These are phyloP conservation scores for Chloris gayana DNA, from an alignment of 176 grass and related monocot species.

Conservation along the genomic window DNA sequence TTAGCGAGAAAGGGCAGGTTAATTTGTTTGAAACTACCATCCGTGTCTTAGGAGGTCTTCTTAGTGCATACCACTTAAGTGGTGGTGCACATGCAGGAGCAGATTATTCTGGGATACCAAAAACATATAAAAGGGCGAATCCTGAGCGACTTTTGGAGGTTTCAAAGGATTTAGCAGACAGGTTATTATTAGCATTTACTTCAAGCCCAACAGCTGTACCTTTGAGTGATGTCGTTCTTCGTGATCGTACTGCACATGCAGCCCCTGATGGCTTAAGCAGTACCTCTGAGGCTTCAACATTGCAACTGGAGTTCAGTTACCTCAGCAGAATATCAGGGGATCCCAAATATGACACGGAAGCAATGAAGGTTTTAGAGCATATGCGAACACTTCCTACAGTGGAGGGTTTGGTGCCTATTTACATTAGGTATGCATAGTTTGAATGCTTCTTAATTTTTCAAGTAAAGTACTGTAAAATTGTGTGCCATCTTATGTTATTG, in stretches of 20 bases:
- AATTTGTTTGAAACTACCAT: constrained; percentile 99
- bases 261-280: constrained; percentile 94
- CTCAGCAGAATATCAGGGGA: constrained; percentile 90
- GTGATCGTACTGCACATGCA: constrained; percentile 73
- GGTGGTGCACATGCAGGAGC: constrained; percentile 41
- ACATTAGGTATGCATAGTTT: constrained; percentile 69
- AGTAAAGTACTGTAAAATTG: constrained; percentile 12
- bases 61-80: constrained; percentile 96
- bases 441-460: constrained; percentile 17
- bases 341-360: constrained; percentile 75
- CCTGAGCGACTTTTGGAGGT: constrained; percentile 74
- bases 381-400: constrained; percentile 83
- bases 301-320: constrained; percentile 97
- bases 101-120: constrained; percentile 55
- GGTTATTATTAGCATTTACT: constrained; percentile 78
- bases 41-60: constrained; percentile 97
- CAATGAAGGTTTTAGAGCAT: constrained; percentile 96
- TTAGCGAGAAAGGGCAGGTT: constrained; percentile 88
- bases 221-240: constrained; percentile 93
- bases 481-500: constrained; percentile 21
- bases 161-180: constrained; percentile 82
- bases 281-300: constrained; percentile 84
- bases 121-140: constrained; percentile 55
- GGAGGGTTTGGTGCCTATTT: constrained; percentile 93
- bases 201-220: constrained; percentile 93